These are phyloP conservation scores for Cochliopodium minus DNA, from an alignment of 208 protist species.

Conservation along the genomic window DNA sequence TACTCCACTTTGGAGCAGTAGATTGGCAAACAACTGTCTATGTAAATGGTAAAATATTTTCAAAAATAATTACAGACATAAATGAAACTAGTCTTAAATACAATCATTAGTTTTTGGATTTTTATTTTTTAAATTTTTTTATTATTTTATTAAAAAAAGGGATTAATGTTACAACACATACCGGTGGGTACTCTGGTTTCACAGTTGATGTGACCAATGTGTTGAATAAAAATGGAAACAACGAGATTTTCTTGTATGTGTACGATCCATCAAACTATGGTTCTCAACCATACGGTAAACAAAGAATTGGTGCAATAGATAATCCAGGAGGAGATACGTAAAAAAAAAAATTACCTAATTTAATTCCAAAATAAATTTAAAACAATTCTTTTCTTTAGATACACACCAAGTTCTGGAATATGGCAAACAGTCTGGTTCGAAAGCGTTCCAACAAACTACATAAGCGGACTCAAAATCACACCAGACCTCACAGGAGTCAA, in stretches of 20 bases:
- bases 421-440: slow-evolving; percentile 25
- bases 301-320: slow-evolving; percentile 12
- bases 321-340: slow-evolving; percentile 13
- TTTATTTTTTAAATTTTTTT: too few species aligned
- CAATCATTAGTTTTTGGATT: too few species aligned
- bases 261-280: slow-evolving; percentile 20
- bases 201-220: slow-evolving; percentile 9
- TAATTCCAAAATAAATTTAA: too few species aligned
- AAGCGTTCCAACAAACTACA: slow-evolving; percentile 10
- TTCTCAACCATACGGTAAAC: slow-evolving; percentile 14
- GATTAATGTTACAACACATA: slow-evolving; percentile 18
- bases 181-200: slow-evolving; percentile 17
- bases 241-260: slow-evolving; percentile 9
- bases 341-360: too few species aligned
- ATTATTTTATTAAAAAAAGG: too few species aligned
- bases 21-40: slow-evolving; percentile 21
- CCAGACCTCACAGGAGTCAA: not conserved
- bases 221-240: too few species aligned
- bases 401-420: slow-evolving; percentile 20
- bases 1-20: slow-evolving; percentile 25
- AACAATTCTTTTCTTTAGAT: too few species aligned
- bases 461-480: not conserved
- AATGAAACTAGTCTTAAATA: too few species aligned
- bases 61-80: too few species aligned
- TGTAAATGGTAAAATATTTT: slow-evolving; percentile 11